Percentiles rank a stretch among this genome's conserved stretches.
phyloP scores from a whole-genome alignment of 345 rosid genomes.

The Corymbia maculata region DNA sequence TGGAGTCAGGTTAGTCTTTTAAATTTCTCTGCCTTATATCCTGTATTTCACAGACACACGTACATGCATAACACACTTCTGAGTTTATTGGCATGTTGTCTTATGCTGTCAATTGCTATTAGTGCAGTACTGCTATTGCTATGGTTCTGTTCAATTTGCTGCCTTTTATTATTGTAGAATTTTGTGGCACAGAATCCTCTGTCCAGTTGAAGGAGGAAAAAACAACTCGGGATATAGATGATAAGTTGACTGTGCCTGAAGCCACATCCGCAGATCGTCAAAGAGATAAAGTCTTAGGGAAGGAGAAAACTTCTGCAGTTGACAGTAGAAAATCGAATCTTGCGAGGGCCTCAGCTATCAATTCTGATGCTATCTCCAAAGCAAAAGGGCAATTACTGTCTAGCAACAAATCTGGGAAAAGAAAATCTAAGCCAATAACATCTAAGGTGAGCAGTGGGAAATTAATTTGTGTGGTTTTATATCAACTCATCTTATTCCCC shows the following conservation, averaged over 20 bases:
- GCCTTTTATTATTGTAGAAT: not conserved
- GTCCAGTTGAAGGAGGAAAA: slow-evolving; percentile 62
- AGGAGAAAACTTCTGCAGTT: slow-evolving; percentile 31
- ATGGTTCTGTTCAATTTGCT: not conserved
- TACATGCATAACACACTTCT: not conserved
- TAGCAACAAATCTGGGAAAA: slow-evolving; percentile 26
- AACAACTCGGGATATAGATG: slow-evolving; percentile 30
- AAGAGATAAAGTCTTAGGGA: slow-evolving; percentile 27
- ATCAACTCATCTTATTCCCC: not conserved
- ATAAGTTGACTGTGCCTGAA: slow-evolving; percentile 44
- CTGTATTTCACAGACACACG: not conserved
- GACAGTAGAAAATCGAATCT: slow-evolving; percentile 48
- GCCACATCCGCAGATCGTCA: slow-evolving; percentile 31
- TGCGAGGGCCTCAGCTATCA: slow-evolving; percentile 24
- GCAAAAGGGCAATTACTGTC: slow-evolving; percentile 28
- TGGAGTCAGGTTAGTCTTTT: slow-evolving; percentile 60
- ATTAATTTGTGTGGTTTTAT: not conserved
- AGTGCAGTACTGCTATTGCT: not conserved
- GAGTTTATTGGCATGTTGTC: not conserved
- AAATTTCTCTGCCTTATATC: not conserved
- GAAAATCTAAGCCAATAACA: slow-evolving; percentile 34
- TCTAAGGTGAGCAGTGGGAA: slow-evolving; percentile 20
- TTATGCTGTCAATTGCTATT: not conserved
- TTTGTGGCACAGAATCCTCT: slow-evolving; percentile 49
- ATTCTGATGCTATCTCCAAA: slow-evolving; percentile 23